phyloP scores from a whole-genome alignment of 257 asterid genomes.

The Eustoma russellianum region DNA sequence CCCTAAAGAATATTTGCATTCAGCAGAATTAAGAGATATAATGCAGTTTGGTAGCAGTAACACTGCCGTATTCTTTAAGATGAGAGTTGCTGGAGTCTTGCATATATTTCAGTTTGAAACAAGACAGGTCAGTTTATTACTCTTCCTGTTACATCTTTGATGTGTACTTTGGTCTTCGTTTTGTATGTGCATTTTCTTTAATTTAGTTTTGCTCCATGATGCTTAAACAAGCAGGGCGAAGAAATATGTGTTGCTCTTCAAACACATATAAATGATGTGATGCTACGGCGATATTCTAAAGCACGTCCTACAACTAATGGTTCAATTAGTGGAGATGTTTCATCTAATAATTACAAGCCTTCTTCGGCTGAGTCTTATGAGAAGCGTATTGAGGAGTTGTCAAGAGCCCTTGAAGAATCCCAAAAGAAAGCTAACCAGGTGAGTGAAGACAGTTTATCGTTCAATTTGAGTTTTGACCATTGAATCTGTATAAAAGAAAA shows the following conservation, averaged over 20 bases:
- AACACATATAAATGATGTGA: slow-evolving; percentile 96
- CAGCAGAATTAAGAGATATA: slow-evolving; percentile 97
- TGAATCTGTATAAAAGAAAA: too few species aligned
- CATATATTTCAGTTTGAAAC: slow-evolving; percentile 98
- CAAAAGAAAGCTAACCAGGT: slow-evolving; percentile 66
- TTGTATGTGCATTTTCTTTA: neutral
- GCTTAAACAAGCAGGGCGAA: slow-evolving; percentile 58
- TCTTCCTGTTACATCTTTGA: neutral
- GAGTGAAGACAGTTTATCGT: slow-evolving; percentile 15
- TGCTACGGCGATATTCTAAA: slow-evolving; percentile 95
- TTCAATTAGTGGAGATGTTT: slow-evolving; percentile 50
- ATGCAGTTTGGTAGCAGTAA: slow-evolving; percentile 99
- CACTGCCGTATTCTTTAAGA: slow-evolving; percentile 95
- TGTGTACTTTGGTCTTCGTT: neutral
- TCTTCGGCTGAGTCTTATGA: slow-evolving; percentile 46
- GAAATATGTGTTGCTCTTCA: slow-evolving; percentile 99
- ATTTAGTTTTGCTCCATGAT: slow-evolving; percentile 2
- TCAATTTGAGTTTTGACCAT: too few species aligned
- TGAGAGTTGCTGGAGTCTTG: slow-evolving; percentile 98
- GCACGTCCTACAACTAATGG: slow-evolving; percentile 83
- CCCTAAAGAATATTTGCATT: slow-evolving; percentile 94
- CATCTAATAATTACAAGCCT: slow-evolving; percentile 45
- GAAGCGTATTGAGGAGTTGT: slow-evolving; percentile 67
- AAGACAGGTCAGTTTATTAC: slow-evolving; percentile 53
- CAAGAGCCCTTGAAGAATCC: slow-evolving; percentile 80